Base-by-base conservation (phyloP, 805 yeast genomes). In the Hanseniaspora taiwanica region DNA sequence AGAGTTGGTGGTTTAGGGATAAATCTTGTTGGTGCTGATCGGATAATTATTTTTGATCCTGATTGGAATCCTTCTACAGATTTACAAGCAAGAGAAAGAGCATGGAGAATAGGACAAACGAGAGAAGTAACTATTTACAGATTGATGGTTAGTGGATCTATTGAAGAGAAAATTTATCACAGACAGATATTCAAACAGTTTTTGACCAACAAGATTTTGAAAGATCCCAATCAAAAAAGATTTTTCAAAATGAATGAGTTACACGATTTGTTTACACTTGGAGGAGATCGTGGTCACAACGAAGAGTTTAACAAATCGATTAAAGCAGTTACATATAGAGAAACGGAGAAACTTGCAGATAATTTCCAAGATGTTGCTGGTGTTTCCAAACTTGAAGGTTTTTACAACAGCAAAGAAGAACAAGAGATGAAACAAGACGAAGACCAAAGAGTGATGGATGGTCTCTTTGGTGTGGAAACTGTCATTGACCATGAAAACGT, bases 61-160 rank as follows among this genome's bases (percentile, higher is more conserved):
- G 97, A 91, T 59, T 89, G 98, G 98, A 89, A 89, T 53, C 98
- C 98, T 1, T 85, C 96, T 1, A 91, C 97, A 0, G 98, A 89
- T 63, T 70, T 87, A 44, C 98, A 89, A 59, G 98, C 98, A 0
- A 68, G 97, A 44, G 98, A 89, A 56, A 63, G 98, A 37, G 96
- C 97, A 0, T 91, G 97, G 97, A 68, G 98, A 47, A 67, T 89
- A 46, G 98, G 98, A 1, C 98, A 89, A 58, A 87, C 81, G 55
- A 76, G 78, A 43, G 95, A 87, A 49, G 96, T 89, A 7, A 75
- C 86, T 6, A 87, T 89, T 27, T 91, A 89, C 51, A 64, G 98
- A 43, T 64, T 91, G 34, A 85, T 91, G 83, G 82, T 86, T 35
- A 85, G 96, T 2, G 96, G 97, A 0, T 76, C 96, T 0, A 91